Evolutionary conservation across 1,284 basidiomycete genomes (phyloP), one percentile per base, ranked within the genome.

Genomic region (Apiotrichum gracile): DNA sequence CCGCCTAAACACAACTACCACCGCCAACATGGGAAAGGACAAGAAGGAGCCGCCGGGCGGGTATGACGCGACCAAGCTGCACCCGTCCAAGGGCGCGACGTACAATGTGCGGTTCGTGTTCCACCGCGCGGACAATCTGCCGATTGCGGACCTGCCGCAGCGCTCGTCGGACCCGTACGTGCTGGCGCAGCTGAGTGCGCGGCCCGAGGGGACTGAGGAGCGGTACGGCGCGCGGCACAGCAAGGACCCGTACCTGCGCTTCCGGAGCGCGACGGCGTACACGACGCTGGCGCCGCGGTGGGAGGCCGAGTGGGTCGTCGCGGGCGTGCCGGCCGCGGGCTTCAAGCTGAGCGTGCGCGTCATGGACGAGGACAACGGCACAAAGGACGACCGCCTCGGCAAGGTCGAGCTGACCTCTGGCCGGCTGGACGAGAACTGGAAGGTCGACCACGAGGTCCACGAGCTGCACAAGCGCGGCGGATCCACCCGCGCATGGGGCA

Each of bases 361-460:
- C 22, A 67, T 69, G 52, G 79, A 81, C 60, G 79, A 80, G 55
- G 79, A 81, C 61, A 65, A 68, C 2, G 71, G 70, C 5, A 68
- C 77, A 51, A 68, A 72, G 48, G 79, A 81, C 66, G 79, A 81
- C 63, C 56, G 71, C 10, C 69, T 80, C 5, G 79, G 79, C 5
- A 73, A 74, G 57, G 64, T 76, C 16, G 53, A 64, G 19, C 27
- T 69, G 4, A 31, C 43, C 34, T 62, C 61, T 1, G 69, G 68
- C 6, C 16, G 19, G n/a, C 48, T 73, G 9, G 34, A 52, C 34
- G 70, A 66, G 53, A 62, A 49, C 27, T 72, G 25, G 24, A 34
- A 25, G 31, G 10, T 39, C 21, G 33, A 47, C 5, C n/a, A 16
- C 21, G 22, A 49, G 65, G 47, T 10, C 38, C 68, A 65, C 55